Conservation (phyloP, 352 stramenopile genomes). For the Globisporangium canariense region DNA sequence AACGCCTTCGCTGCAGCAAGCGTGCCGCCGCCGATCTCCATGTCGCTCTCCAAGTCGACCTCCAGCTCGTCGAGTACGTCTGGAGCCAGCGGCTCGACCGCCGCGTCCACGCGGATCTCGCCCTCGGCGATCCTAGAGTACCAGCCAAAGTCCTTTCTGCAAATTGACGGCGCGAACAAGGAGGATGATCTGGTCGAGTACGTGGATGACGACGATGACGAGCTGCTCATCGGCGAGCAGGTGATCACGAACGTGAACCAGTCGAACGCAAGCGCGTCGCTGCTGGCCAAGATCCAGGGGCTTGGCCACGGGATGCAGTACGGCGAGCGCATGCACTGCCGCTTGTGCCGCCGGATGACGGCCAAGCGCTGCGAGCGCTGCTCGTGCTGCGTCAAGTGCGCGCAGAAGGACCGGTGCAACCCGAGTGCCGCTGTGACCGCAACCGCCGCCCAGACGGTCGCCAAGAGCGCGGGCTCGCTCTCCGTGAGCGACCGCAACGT, state of each 20-base stretch:
- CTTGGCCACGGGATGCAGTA: conserved; percentile 78
- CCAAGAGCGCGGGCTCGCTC: conserved; percentile 27
- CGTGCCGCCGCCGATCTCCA: conserved; percentile 3
- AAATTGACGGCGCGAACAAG: conserved; percentile 33
- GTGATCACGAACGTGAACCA: conserved; percentile 81
- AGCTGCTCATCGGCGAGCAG: conserved; percentile 47
- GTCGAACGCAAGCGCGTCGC: conserved; percentile 55
- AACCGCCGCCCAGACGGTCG: not conserved
- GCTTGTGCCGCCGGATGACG: conserved; percentile 66
- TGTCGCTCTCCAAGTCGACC: conserved; percentile 10
- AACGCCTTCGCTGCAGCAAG: conserved; percentile 18
- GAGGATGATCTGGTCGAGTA: conserved; percentile 64
- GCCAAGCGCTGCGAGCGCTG: conserved; percentile 73
- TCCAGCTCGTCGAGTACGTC: conserved; percentile 8
- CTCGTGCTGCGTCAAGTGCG: conserved; percentile 68
- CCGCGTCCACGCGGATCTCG: conserved; percentile 18
- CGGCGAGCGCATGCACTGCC: conserved; percentile 56
- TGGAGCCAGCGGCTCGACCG: conserved; percentile 1
- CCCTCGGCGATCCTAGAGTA: conserved; percentile 58
- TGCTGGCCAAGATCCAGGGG: conserved; percentile 68
- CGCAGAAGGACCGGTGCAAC: conserved; percentile 63
- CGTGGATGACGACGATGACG: conserved; percentile 66
- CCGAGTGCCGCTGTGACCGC: conserved; percentile 5
- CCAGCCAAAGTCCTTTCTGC: conserved; percentile 73
- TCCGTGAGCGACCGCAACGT: conserved; percentile 73